Base-by-base conservation (phyloP, 768 basidiomycete genomes). In the Nidularia pulvinata region DNA sequence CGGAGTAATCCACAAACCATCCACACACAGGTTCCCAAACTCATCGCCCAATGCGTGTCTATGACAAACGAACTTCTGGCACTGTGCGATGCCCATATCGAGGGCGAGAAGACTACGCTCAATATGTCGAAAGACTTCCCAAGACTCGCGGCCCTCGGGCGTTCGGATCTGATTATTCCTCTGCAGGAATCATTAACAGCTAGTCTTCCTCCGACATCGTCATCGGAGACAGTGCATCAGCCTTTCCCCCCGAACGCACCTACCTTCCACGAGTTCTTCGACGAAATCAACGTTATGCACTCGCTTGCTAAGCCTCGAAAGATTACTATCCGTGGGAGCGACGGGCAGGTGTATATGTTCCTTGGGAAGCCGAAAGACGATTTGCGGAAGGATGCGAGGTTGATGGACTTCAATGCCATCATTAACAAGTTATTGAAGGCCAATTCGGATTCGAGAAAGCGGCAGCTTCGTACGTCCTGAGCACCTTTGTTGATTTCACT, bases 321-420 rank as follows among this genome's bases (percentile, higher is more conserved):
- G 70, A 83, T 99, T 55, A 87, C 86, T 1, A 88, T 98, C 47
- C 73, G 72, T 32, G 95, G 93, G 1, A 88, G 84, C 58, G 84
- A 98, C 63, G 94, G 94, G 1, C 83, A 86, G 53, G 74, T 72
- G 9, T 98, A 98, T 73, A 87, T 85, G 71, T 98, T 98, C 76
- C 78, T 99, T 6, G 93, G 92, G 50, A 99, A 99, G 68, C 96
- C 96, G 6, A 93, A 94, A 68, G 97, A 99, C 65, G 97, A 99
- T 70, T 77, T 99, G 33, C 82, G 97, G 37, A 99, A 99, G 74
- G 97, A 99, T 62, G 95, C 95, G 0, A 83, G 97, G 5, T 69
- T 99, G 51, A 98, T 98, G 96, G 97, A 98, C 64, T 93, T 98
- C 71, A 95, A 98, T 63, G 84, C 91, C 3, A 95, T 99, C 69